A percentile compares a stretch with the other conserved stretches of the same genome.
These are phyloP conservation scores for Fusarium sp. DNA, from an alignment of 2,329 filamentous ascomycete species.

Conservation along the genomic window DNA sequence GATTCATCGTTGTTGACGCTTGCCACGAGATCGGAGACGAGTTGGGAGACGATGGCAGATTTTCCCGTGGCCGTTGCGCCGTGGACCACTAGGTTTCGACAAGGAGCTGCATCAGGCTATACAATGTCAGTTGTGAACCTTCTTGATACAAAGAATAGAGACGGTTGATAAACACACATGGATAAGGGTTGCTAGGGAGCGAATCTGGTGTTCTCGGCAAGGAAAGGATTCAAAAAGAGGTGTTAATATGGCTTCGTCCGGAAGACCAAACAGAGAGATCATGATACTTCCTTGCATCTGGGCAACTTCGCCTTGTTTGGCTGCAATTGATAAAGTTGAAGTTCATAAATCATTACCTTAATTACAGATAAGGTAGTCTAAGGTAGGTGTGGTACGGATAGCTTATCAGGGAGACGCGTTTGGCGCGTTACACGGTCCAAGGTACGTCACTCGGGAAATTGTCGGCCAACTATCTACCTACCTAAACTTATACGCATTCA, in stretches of 20 bases:
- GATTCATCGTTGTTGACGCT: constrained; percentile 22
- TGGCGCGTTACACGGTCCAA: constrained; percentile 39
- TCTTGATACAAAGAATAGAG: not conserved
- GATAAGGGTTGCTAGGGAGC: constrained; percentile 66
- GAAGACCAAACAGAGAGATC: constrained; percentile 60
- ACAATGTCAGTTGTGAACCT: not conserved
- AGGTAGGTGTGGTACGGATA: too few species aligned
- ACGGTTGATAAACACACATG: constrained; percentile 52
- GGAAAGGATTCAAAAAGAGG: constrained; percentile 62
- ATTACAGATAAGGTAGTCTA: not conserved
- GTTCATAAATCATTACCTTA: constrained; percentile 15
- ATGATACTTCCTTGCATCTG: constrained; percentile 37
- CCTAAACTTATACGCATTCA: not conserved
- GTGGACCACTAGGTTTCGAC: constrained; percentile 80
- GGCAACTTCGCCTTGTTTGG: not conserved
- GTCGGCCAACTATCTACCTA: constrained; percentile 24
- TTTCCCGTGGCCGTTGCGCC: constrained; percentile 91
- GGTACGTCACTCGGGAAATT: constrained; percentile 45
- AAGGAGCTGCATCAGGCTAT: constrained; percentile 74
- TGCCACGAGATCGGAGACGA: constrained; percentile 45
- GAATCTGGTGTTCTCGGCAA: constrained; percentile 68
- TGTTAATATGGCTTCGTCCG: constrained; percentile 62
- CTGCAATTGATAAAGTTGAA: constrained; percentile 13
- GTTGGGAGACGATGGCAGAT: constrained; percentile 72
- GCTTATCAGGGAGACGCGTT: constrained; percentile 42